Base-by-base conservation (phyloP, 2,329 filamentous ascomycete species). In the Colletotrichum sp. region DNA sequence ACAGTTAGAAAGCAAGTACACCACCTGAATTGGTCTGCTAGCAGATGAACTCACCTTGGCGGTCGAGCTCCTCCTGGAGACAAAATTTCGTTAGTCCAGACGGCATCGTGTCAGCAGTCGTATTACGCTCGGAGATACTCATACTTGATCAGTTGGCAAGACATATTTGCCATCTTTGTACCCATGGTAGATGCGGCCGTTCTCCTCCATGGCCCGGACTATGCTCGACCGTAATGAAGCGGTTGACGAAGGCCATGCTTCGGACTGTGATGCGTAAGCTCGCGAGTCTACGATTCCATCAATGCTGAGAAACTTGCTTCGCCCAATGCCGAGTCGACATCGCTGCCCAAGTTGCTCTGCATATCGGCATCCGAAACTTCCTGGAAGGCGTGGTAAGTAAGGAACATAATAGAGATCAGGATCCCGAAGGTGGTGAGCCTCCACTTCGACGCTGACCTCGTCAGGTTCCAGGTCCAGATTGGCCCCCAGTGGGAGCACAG, bases 81-180 rank as follows among this genome's bases (percentile, higher is more conserved):
- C 36, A 7, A 25, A 27, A 62, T 80, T 77, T 6, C 74, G 71
- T 63, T 74, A 70, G 65, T 67, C 63, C 34, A 49, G 30, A 63
- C 55, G 16, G 9, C 19, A 49, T 49, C 39, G n/a, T 49, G 39
- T 49, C 11, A 11, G 19, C 39, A 49, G 39, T 36, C 29, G 76
- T n/a, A 36, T 6, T 4, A 12, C 9, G 32, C 7, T 22, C n/a
- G 61, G 6, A 25, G 19, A 22, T 16, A 6, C 29, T 49, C 78
- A 70, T 71, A 82, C 82, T 76, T 86, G 83, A 64, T 86, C 85
- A 27, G 83, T 85, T 11, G 85, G 84, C 74, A 86, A 78, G 2
- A 83, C 79, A 59, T 86, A 86, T 69, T 82, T 82, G n/a, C 84
- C 84, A 25, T 83, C 83, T 71, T 84, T 84, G 77, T 83, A 85